Evolutionary conservation across 192 early-diverging fungal genomes (phyloP).

Genomic region (Phycomyces nitens): DNA sequence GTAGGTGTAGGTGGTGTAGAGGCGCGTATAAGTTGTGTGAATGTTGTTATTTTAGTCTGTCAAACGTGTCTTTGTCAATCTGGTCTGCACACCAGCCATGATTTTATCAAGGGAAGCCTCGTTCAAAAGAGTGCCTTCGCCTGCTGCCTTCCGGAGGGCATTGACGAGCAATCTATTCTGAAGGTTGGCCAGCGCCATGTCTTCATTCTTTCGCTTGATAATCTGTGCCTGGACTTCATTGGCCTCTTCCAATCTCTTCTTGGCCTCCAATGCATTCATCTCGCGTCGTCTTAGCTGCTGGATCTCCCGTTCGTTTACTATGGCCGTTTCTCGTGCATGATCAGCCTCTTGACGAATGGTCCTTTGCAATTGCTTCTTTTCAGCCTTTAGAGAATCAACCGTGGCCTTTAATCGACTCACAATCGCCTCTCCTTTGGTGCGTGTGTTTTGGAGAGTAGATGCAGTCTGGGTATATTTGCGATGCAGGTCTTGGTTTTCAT

Average conservation of each 20-base stretch:
- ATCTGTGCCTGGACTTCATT: conserved; percentile 45
- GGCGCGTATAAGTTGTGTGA: too few species aligned
- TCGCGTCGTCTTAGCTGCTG: conserved; percentile 51
- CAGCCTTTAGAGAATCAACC: conserved; percentile 62
- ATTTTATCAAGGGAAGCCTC: conserved; percentile 15
- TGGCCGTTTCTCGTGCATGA: conserved; percentile 50
- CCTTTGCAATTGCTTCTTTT: conserved; percentile 67
- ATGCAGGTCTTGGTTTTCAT: conserved; percentile 48
- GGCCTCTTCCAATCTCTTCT: conserved; percentile 44
- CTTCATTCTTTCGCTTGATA: conserved; percentile 50
- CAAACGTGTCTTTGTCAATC: not conserved
- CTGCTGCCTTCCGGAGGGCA: conserved; percentile 12
- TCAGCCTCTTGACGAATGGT: conserved; percentile 61
- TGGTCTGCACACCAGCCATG: conserved; percentile 1
- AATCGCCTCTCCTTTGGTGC: conserved; percentile 51
- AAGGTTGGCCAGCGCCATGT: conserved; percentile 24
- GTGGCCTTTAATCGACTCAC: conserved; percentile 53
- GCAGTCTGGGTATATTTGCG: conserved; percentile 47
- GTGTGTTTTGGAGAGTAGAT: conserved; percentile 35
- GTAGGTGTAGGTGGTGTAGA: too few species aligned
- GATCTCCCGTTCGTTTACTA: conserved; percentile 48
- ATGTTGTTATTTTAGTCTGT: not conserved
- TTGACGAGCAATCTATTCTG: conserved; percentile 8
- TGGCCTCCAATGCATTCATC: conserved; percentile 37
- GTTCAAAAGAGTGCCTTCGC: conserved; percentile 11